Base-by-base conservation (phyloP, 139 green algal genomes). In the Picochlorum sp. region DNA sequence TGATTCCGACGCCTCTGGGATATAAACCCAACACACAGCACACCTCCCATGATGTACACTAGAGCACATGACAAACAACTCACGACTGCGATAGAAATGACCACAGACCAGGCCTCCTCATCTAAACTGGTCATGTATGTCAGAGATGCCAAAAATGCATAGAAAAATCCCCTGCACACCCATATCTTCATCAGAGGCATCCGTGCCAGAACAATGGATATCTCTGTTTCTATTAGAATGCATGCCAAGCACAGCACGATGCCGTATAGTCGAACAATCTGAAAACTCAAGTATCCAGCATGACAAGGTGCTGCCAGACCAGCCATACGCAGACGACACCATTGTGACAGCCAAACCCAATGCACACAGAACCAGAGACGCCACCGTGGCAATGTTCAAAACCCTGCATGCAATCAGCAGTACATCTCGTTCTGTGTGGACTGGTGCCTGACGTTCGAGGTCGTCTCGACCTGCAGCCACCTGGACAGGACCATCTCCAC, bases 171-270 rank as follows among this genome's bases (percentile, higher is more conserved):
- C 2, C 70, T 54, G 4, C 56, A 60, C 24, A 72, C 9, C 75
- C 75, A 81, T 9, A 68, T 16, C 4, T 81, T 74, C 57, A 81
- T 32, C 9, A 77, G 57, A 5, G 67, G 67, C 20, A 66, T 57
- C 18, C 67, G 26, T 16, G 57, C 23, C 26, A 78, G 26, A 3
- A 81, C 50, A 41, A 66, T 59, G 14, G 55, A 56, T 49, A 59
- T 74, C 62, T 81, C 75, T 1, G 72, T 64, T 57, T 81, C 75
- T 30, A 81, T 59, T 23, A 81, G 52, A 15, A 67, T 41, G 15
- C 65, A 14, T 0, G 65, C 24, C 7, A 61, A 26, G 2, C 63
- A 58, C 7, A 70, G 63, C 7, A 30, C 20, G 8, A 80, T 68
- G 44, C 67, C 75, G 54, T 71, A 80, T n/a, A 80, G 4, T 18